Evolutionary conservation across 2,329 filamentous ascomycete genomes (phyloP).

Genomic region (Cadophora sp.): DNA sequence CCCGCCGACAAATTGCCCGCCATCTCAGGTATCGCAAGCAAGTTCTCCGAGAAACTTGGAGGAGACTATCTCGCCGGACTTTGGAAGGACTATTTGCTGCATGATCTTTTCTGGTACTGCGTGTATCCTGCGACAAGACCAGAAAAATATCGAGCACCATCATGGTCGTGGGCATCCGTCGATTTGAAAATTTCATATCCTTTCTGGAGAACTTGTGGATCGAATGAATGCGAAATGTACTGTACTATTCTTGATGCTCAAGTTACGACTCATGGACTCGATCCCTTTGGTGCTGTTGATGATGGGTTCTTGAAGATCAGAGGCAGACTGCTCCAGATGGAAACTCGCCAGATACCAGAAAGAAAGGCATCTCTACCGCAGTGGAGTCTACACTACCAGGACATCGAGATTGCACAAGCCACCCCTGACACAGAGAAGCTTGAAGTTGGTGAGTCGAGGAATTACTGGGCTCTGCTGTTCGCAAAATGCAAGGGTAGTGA

Average conservation of each 20-base stretch:
- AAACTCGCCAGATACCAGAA: background rate
- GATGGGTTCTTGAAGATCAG: constrained; percentile 24
- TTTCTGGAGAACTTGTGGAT: constrained; percentile 11
- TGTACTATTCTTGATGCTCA: constrained; percentile 25
- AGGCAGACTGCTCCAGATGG: background rate
- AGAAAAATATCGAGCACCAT: constrained; percentile 20
- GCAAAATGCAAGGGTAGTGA: background rate
- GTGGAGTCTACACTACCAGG: background rate
- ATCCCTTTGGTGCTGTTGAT: constrained; percentile 29
- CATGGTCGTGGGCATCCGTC: constrained; percentile 26
- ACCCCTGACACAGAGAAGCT: background rate
- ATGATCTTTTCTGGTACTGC: constrained; percentile 18
- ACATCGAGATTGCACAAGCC: background rate
- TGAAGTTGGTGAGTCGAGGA: background rate
- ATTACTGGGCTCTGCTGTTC: background rate
- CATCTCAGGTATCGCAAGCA: constrained; percentile 20
- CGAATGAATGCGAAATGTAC: constrained; percentile 15
- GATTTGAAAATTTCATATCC: constrained; percentile 21
- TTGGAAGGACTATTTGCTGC: constrained; percentile 16
- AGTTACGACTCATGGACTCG: constrained; percentile 18
- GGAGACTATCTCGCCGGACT: constrained; percentile 21
- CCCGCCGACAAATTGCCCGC: constrained; percentile 25
- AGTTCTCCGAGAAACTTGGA: constrained; percentile 8
- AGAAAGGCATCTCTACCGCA: background rate
- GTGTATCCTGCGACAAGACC: background rate